A percentile compares a stretch with the other conserved stretches of the same genome.
These are phyloP conservation scores for Glarea lozoyensis DNA, from an alignment of 495 filamentous ascomycete genomes.

Conservation along the genomic window DNA sequence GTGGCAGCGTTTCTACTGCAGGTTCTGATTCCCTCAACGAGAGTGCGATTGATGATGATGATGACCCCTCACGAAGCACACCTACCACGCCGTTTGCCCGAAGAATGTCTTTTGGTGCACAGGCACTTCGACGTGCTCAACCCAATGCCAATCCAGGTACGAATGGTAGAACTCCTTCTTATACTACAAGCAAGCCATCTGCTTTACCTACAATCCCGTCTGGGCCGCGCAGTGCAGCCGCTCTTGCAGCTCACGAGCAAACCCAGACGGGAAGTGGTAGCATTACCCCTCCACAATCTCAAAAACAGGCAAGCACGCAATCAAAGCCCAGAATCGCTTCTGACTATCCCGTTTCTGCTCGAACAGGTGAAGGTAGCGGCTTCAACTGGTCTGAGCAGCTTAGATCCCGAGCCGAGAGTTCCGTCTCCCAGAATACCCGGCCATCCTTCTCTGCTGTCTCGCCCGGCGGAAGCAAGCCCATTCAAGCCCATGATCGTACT, in stretches of 20 bases:
- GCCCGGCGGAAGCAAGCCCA: constrained; percentile 2
- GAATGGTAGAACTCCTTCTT: constrained; percentile 35
- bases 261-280: constrained; percentile 3
- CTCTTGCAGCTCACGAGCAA: constrained; percentile 9
- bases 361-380: constrained; percentile 62
- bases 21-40: constrained; percentile 76
- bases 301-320: constrained; percentile 42
- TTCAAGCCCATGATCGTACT: constrained; percentile 54
- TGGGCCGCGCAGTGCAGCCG: constrained; percentile 18
- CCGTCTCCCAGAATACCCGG: constrained; percentile 49
- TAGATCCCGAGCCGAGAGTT: constrained; percentile 78
- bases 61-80: constrained; percentile 36
- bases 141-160: constrained; percentile 35
- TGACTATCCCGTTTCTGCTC: constrained; percentile 44
- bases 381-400: constrained; percentile 95
- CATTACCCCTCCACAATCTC: constrained; percentile 20
- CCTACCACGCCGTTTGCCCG: constrained; percentile 71
- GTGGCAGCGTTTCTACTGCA: constrained; percentile 67
- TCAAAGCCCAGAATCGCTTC: constrained; percentile 45
- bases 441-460: constrained; percentile 25
- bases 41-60: constrained; percentile 76
- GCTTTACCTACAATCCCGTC: constrained; percentile 29
- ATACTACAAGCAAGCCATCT: constrained; percentile 18
- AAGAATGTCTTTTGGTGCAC: constrained; percentile 84
- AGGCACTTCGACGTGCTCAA: constrained; percentile 56